Evolutionary conservation across 2,329 filamentous ascomycete species (phyloP).

Genomic region (Helminthosporium solani): DNA sequence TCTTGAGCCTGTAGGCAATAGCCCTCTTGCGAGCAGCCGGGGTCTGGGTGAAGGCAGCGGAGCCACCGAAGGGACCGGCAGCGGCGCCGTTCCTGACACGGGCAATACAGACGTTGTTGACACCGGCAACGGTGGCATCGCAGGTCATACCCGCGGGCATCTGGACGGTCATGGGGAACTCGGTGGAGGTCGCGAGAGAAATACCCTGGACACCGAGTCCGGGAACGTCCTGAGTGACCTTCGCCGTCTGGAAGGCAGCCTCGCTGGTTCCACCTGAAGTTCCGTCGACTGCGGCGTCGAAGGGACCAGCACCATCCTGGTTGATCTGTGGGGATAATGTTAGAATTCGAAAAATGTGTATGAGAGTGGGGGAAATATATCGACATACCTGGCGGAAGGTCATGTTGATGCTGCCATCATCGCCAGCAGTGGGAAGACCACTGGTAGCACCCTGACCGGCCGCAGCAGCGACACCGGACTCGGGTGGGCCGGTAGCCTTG

Average conservation of each 20-base stretch:
- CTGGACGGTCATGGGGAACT: slow-evolving; percentile 64
- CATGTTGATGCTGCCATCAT: slow-evolving; percentile 63
- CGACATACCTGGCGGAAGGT: slow-evolving; percentile 58
- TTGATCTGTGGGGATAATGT: slow-evolving; percentile 51
- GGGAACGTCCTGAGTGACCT: slow-evolving; percentile 62
- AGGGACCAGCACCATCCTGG: slow-evolving; percentile 67
- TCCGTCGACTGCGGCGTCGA: slow-evolving; percentile 61
- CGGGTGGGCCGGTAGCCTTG: slow-evolving; percentile 49
- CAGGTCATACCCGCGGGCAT: slow-evolving; percentile 70
- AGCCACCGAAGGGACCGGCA: slow-evolving; percentile 67
- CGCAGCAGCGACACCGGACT: slow-evolving; percentile 57
- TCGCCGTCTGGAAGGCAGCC: slow-evolving; percentile 60
- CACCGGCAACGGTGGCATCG: slow-evolving; percentile 59
- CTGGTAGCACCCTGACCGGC: slow-evolving; percentile 55
- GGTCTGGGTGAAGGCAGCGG: slow-evolving; percentile 65
- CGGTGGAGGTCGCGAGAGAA: slow-evolving; percentile 59
- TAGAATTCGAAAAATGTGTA: slow-evolving; percentile 2
- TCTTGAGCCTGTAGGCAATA: slow-evolving; percentile 54
- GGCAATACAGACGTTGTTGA: slow-evolving; percentile 64
- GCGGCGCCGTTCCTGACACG: slow-evolving; percentile 62
- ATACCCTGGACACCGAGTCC: slow-evolving; percentile 59
- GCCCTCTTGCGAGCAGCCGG: slow-evolving; percentile 61
- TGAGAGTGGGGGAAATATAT: neutral
- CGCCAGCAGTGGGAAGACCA: slow-evolving; percentile 62
- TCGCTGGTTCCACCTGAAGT: slow-evolving; percentile 65